Conservation (phyloP, 2,329 filamentous ascomycete genomes). For the Fusarium abutilonis region DNA sequence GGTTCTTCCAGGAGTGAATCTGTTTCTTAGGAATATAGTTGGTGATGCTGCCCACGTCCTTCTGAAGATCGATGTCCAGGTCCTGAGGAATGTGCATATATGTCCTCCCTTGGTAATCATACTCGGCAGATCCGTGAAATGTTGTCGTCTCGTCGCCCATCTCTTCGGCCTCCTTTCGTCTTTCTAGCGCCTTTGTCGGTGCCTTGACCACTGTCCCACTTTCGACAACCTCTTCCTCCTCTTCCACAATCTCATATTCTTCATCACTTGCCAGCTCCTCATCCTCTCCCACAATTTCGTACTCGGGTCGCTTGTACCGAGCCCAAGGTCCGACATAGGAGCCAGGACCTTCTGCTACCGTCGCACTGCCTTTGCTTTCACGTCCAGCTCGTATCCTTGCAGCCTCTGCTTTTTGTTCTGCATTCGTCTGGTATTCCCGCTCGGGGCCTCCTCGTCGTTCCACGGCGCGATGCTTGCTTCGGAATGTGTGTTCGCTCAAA, state of each 20-base stretch:
- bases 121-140: conserved; percentile 84
- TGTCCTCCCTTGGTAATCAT: conserved; percentile 93
- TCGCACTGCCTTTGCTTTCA: conserved; percentile 85
- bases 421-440: conserved; percentile 64
- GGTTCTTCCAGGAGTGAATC: conserved; percentile 87
- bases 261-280: conserved; percentile 81
- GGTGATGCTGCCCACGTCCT: conserved; percentile 80
- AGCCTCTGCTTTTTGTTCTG: conserved; percentile 75
- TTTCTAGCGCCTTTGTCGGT: conserved; percentile 62
- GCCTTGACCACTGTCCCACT: conserved; percentile 70
- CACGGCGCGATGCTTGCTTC: conserved; percentile 84
- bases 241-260: conserved; percentile 80
- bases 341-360: conserved; percentile 84
- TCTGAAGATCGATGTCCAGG: conserved; percentile 83
- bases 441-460: conserved; percentile 71
- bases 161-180: conserved; percentile 67
- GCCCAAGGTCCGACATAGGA: conserved; percentile 97
- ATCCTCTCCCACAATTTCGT: conserved; percentile 77
- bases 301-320: conserved; percentile 76
- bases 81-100: conserved; percentile 98
- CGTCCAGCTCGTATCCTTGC: conserved; percentile 75
- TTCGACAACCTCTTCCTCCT: conserved; percentile 73
- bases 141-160: conserved; percentile 80
- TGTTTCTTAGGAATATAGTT: conserved; percentile 97
- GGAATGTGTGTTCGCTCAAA: conserved; percentile 91